Conservation (phyloP, 768 basidiomycete genomes). For the Neoboletus magnificus region DNA sequence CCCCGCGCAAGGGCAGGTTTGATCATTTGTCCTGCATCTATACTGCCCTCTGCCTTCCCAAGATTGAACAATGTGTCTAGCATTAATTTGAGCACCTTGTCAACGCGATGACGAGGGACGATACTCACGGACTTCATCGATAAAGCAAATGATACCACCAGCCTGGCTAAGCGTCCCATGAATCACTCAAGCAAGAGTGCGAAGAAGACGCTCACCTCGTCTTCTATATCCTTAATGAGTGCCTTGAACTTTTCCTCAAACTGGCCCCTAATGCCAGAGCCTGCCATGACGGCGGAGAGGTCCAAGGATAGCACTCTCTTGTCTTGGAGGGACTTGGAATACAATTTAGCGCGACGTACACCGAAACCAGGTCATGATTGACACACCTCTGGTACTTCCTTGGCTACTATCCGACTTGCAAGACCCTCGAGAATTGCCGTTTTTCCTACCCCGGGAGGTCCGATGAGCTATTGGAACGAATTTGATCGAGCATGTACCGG, state of each 20-base stretch:
- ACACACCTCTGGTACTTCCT: constrained; percentile 85
- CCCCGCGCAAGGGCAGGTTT: constrained; percentile 88
- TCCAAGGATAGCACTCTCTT: constrained; percentile 90
- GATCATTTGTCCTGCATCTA: constrained; percentile 92
- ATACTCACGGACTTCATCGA: constrained; percentile 87
- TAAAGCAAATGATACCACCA: constrained; percentile 86
- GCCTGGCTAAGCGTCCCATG: constrained; percentile 36
- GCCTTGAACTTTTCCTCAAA: constrained; percentile 95
- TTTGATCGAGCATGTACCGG: background rate
- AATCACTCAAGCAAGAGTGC: constrained; percentile 23
- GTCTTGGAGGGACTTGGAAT: constrained; percentile 67
- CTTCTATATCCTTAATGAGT: constrained; percentile 85
- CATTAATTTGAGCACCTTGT: background rate
- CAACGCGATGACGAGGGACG: background rate
- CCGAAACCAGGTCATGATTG: background rate
- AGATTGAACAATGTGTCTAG: constrained; percentile 79
- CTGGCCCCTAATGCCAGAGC: constrained; percentile 87
- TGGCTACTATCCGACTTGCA: constrained; percentile 80
- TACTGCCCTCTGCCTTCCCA: constrained; percentile 87
- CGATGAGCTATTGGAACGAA: constrained; percentile 54
- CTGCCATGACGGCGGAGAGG: constrained; percentile 79
- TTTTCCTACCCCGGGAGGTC: constrained; percentile 89
- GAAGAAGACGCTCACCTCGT: constrained; percentile 45
- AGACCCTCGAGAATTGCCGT: constrained; percentile 91
- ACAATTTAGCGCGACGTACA: background rate